Evolutionary conservation across 2,329 filamentous ascomycete species (phyloP), one percentile per base, ranked within the genome.

Genomic region (Aspergillus luchuensis): DNA sequence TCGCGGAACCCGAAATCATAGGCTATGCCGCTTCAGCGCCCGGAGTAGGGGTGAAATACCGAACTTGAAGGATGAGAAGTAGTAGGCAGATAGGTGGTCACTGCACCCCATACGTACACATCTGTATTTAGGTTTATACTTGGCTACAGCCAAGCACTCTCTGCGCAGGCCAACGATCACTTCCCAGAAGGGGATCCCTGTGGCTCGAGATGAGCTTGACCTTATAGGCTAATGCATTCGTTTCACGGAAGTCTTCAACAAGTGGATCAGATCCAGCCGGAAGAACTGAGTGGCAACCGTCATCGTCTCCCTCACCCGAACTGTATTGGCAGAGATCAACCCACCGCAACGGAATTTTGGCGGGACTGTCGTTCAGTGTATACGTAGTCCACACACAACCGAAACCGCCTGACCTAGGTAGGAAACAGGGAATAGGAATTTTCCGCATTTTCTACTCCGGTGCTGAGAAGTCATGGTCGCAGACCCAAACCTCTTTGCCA

Each of bases 1-100:
- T 66, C 2, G 56, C 47, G 2, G 81, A 83, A 70, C 80, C 81
- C n/a, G 49, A 68, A 4, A 74, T 82, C 54, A 77, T 63, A 62
- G 52, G 66, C 13, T 81, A 81, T 72, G 78, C 78, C 21, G 58
- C 48, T 19, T 59, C 19, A 41, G 13, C n/a, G 38, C 30, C 28
- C 10, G 45, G 41, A 38, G 43, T 15, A 17, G 23, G 11, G 41
- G 38, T 21, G 38, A 15, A n/a, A 8, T n/a, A 6, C 2, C 4
- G 10, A 3, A 30, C 19, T 11, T n/a, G 49, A 38, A 19, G 25
- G 13, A 15, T 17, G 28, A 38, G 25, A 8, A 15, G 28, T 10
- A 15, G 11, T 13, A 13, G 21, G 33, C 28, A 36, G 2, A 30
- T 52, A 28, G 23, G 41, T 45, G 17, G 41, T 23, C 41, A 45